Evolutionary conservation across 2,329 filamentous ascomycete species (phyloP), one percentile per base, ranked within the genome.

Genomic region (Ceratocystis albifundus): DNA sequence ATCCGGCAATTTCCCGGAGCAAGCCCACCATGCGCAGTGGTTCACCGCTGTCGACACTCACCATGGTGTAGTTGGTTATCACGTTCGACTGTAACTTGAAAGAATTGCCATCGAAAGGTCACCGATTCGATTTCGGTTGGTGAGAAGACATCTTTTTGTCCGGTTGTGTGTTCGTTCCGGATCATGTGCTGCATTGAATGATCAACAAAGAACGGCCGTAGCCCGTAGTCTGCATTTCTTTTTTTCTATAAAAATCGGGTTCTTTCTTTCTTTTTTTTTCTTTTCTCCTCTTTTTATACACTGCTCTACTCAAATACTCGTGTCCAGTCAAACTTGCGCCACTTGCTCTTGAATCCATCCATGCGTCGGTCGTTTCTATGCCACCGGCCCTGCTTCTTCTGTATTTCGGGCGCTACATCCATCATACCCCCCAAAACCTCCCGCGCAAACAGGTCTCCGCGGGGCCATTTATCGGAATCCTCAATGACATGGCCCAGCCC

Each of bases 381-480:
- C 94, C 94, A 99, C 67, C 87, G 80, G 0, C 93, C 94, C 76
- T 97, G 92, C 75, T 86, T 88, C 80, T 94, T 96, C 70, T 96
- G 87, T 15, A 95, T 80, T 70, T 95, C 87, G 2, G 88, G 85
- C 69, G 86, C 90, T 28, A 84, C 80, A 75, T 95, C 92, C 64
- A 97, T 76, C 85, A 99, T 97, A 1, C 93, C 94, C 0, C 91
- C 94, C 46, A 99, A 80, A 5, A 96, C 84, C 77, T 97, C 94
- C 65, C 94, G 80, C 1, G 94, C 94, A 74, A 99, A 99, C 20
- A 96, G 75, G 75, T 99, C 94, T 0, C 93, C 93, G 71, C 82
- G 84, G 0, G 95, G 95, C 94, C 94, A 99, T 63, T 86, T 80
- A 62, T 85, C 82, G 32, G 85, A 79, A 71, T 99, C 89, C 76